Conservation (phyloP, 2,329 filamentous ascomycete species). For the Neospermospora avenae region DNA sequence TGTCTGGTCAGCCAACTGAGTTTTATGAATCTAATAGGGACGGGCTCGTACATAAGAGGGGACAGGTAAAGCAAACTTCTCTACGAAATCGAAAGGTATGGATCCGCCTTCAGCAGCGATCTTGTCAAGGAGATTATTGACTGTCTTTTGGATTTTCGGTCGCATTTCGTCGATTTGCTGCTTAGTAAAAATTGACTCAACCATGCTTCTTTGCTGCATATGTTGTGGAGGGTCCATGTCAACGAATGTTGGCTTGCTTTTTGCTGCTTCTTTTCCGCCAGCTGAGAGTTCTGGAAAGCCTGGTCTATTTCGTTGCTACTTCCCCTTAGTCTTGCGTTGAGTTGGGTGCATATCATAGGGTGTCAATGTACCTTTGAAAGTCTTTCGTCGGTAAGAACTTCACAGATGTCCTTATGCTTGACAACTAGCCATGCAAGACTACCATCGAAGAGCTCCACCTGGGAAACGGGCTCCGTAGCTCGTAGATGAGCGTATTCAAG, state of each 20-base stretch:
- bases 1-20: background rate
- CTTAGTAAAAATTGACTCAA: constrained; percentile 42
- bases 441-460: constrained; percentile 46
- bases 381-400: constrained; percentile 43
- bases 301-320: constrained; percentile 39
- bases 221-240: constrained; percentile 49
- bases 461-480: constrained; percentile 42
- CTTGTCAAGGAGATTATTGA: constrained; percentile 41
- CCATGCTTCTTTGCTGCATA: constrained; percentile 46
- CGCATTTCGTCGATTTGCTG: constrained; percentile 40
- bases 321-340: background rate
- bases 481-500: constrained; percentile 44
- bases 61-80: constrained; percentile 46
- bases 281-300: constrained; percentile 47
- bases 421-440: constrained; percentile 46
- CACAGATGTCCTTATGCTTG: constrained; percentile 46
- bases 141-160: constrained; percentile 46
- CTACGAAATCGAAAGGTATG: constrained; percentile 43
- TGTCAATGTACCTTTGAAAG: constrained; percentile 40
- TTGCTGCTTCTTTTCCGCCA: constrained; percentile 46
- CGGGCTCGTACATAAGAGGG: constrained; percentile 43
- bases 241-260: constrained; percentile 48
- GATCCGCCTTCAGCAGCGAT: constrained; percentile 39
- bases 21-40: background rate
- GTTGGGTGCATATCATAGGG: too few species aligned